These are phyloP conservation scores for Styphnolobium japonicum DNA, from an alignment of 306 rosid genomes.

Conservation along the genomic window DNA sequence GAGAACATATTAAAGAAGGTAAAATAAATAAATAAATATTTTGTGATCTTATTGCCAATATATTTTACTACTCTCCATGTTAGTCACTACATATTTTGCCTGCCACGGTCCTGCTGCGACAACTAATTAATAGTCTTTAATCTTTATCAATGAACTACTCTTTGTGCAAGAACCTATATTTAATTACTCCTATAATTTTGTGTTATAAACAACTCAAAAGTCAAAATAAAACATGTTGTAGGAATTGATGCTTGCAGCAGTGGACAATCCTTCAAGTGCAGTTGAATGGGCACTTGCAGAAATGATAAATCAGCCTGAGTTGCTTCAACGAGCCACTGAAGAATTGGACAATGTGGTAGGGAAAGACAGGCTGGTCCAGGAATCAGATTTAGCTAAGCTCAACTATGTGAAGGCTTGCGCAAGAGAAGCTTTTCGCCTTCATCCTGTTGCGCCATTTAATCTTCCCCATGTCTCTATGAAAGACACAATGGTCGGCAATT, in stretches of 20 bases:
- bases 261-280: conserved; percentile 43
- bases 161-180: too few species aligned
- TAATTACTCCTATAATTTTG: too few species aligned
- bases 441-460: conserved; percentile 41
- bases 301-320: conserved; percentile 39
- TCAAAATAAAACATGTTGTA: background rate
- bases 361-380: conserved; percentile 32
- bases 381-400: conserved; percentile 44
- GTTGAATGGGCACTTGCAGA: conserved; percentile 47
- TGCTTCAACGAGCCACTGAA: conserved; percentile 25
- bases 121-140: too few species aligned
- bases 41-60: too few species aligned
- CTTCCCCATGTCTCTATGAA: conserved; percentile 37
- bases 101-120: too few species aligned
- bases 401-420: conserved; percentile 37
- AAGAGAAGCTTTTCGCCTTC: conserved; percentile 46
- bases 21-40: too few species aligned
- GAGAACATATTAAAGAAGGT: too few species aligned
- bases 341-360: conserved; percentile 44
- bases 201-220: too few species aligned
- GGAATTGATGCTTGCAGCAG: conserved; percentile 36
- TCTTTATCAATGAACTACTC: too few species aligned
- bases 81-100: too few species aligned
- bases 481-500: conserved; percentile 18
- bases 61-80: background rate